Base-by-base conservation (phyloP, 805 yeast species). In the Kodamaea sagamina region DNA sequence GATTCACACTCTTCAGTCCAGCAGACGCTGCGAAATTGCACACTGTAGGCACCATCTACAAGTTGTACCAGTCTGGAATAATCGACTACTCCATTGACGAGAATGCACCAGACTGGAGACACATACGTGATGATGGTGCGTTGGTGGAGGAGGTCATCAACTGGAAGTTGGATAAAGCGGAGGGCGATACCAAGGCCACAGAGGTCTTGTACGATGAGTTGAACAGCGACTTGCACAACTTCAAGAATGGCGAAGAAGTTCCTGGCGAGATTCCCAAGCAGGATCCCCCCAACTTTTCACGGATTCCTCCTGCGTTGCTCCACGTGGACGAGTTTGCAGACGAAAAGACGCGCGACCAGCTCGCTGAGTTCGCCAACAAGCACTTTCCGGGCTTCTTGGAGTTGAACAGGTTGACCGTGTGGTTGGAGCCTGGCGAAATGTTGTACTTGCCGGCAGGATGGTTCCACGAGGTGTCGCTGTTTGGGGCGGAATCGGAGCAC, bases 401-500 rank as follows among this genome's bases (percentile, higher is more conserved):
- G 1, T 65, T 79, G 1, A 59, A 66, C 13, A 67, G 70, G 36
- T 54, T 73, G 11, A 65, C 72, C 12, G 79, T 80, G 1, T 66
- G 74, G 55, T 50, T 85, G 19, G 55, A 71, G 21, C 81, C 83
- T 0, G 89, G 89, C 0, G 80, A 84, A 38, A 78, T 82, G 82
- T 58, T 85, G 16, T 85, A 77, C 55, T 57, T 85, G 18, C 92
- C 92, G 0, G 76, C 86, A 1, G 89, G 92, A 2, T 85, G 90
- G 90, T 85, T 85, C 54, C 92, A 85, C 57, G 92, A 85, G 58
- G 92, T 85, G 2, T 76, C 86, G 1, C 81, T 87, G 7, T 82
- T 68, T 57, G 82, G 83, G 2, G 10, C 17, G 2, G 34, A 32
- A 10, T 27, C 36, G 18, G 58, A 57, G 7, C 50, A 46, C 5